Percentiles rank a stretch among this genome's conserved stretches.
phyloP scores from a whole-genome alignment of 768 basidiomycete species.

The Tulasnella sp. region DNA sequence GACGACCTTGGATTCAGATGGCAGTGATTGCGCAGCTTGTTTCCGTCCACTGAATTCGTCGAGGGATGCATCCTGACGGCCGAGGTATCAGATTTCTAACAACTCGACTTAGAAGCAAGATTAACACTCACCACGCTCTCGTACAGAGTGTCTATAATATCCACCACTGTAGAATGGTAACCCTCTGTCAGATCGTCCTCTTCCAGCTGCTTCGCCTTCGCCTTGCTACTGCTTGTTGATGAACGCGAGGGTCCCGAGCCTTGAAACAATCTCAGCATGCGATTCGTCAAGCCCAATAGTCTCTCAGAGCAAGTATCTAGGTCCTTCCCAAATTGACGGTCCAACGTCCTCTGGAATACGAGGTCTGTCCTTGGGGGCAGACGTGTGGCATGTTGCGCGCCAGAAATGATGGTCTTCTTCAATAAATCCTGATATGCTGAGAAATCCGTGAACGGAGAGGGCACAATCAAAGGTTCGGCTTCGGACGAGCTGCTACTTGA shows the following conservation, averaged over 20 bases:
- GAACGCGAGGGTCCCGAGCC: neutral
- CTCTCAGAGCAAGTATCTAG: slow-evolving; percentile 60
- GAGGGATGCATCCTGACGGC: slow-evolving; percentile 65
- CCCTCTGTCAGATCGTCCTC: slow-evolving; percentile 80
- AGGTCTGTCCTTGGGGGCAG: slow-evolving; percentile 42
- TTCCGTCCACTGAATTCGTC: slow-evolving; percentile 66
- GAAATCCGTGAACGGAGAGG: slow-evolving; percentile 30
- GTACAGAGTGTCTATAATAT: slow-evolving; percentile 71
- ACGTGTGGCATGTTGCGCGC: slow-evolving; percentile 32
- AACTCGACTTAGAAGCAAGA: slow-evolving; percentile 1
- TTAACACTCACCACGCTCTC: slow-evolving; percentile 65
- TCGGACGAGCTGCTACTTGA: neutral
- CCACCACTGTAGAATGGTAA: slow-evolving; percentile 68
- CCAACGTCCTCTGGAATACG: slow-evolving; percentile 81
- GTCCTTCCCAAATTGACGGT: slow-evolving; percentile 53
- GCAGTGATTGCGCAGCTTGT: slow-evolving; percentile 21
- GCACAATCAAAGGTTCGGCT: slow-evolving; percentile 3
- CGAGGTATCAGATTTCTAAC: neutral
- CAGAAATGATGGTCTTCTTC: slow-evolving; percentile 50
- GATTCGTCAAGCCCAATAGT: slow-evolving; percentile 56
- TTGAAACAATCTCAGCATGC: slow-evolving; percentile 44
- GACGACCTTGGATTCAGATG: too few species aligned
- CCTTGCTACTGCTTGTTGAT: slow-evolving; percentile 26
- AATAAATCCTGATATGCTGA: slow-evolving; percentile 45
- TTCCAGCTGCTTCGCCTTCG: slow-evolving; percentile 48